Evolutionary conservation across 768 basidiomycete species (phyloP).

Genomic region (Tulasnella sp.): DNA sequence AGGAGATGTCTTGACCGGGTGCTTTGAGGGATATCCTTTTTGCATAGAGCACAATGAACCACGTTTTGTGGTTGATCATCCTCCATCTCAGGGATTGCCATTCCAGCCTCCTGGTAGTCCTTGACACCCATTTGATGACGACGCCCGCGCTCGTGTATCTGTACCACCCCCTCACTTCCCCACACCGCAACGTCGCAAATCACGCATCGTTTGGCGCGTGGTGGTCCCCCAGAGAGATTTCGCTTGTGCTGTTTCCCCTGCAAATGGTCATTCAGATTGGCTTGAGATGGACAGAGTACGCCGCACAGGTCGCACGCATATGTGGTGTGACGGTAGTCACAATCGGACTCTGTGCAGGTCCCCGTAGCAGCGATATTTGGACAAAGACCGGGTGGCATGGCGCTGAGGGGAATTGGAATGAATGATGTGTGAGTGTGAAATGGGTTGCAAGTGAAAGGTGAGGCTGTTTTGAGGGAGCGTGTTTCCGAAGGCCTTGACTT

Average conservation of each 20-base stretch:
- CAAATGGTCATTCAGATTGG: slow-evolving; percentile 4
- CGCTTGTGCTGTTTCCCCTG: slow-evolving; percentile 5
- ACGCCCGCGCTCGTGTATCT: neutral
- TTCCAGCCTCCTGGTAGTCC: too few species aligned
- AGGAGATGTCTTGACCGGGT: neutral
- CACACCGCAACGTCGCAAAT: slow-evolving; percentile 2
- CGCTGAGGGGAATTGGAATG: neutral
- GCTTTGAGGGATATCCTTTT: neutral
- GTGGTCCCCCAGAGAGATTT: neutral
- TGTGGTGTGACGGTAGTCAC: neutral
- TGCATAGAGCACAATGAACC: neutral
- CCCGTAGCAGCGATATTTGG: slow-evolving; percentile 8
- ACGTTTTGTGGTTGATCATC: neutral
- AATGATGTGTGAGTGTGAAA: neutral
- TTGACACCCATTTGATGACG: neutral
- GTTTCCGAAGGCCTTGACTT: too few species aligned
- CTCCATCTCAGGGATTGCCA: too few species aligned
- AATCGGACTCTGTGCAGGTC: slow-evolving; percentile 5
- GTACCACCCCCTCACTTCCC: neutral
- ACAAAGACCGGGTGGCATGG: neutral
- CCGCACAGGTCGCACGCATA: slow-evolving; percentile 11
- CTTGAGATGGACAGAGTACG: neutral
- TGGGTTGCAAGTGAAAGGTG: neutral
- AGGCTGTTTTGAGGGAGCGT: too few species aligned
- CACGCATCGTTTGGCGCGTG: neutral